Percentiles rank a stretch among this genome's conserved stretches.
These are phyloP conservation scores for Microdochium trichocladiopsis DNA, from an alignment of 2,329 filamentous ascomycete genomes.

Conservation along the genomic window DNA sequence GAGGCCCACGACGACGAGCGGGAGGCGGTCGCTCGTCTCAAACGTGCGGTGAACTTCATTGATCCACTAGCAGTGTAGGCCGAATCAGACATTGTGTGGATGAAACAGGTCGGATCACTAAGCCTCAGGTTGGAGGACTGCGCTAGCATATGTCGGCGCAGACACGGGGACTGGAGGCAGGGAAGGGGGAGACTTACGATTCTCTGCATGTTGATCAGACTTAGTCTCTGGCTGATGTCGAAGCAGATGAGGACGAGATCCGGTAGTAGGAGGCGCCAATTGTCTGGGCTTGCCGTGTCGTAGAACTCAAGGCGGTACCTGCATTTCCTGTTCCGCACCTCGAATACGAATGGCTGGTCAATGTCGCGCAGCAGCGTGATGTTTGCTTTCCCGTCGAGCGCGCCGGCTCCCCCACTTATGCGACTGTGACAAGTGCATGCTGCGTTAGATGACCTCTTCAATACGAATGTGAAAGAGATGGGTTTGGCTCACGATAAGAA, in stretches of 20 bases:
- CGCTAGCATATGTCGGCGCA: no score
- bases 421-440: conserved; percentile 29
- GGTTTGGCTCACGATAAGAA: conserved; percentile 48
- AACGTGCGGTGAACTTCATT: conserved; percentile 45
- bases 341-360: conserved; percentile 55
- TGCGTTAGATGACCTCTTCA: conserved; percentile 1
- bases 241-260: conserved; percentile 55
- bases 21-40: conserved; percentile 36
- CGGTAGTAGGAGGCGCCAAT: conserved; percentile 51
- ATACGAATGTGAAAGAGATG: conserved; percentile 3
- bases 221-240: conserved; percentile 52
- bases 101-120: no score
- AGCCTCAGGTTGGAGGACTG: no score
- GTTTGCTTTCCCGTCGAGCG: conserved; percentile 29
- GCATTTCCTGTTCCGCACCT: conserved; percentile 37
- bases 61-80: conserved; percentile 40
- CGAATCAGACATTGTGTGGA: conserved; percentile 1
- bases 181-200: conserved; percentile 38
- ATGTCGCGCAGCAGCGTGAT: conserved; percentile 47
- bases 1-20: conserved; percentile 50
- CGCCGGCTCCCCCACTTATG: conserved; percentile 36
- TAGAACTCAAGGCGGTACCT: conserved; percentile 51
- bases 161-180: no score
- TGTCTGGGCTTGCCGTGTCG: conserved; percentile 51
- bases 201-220: conserved; percentile 50